Conservation (phyloP, 805 yeast genomes). For the Cyberlindnera saturnus region DNA sequence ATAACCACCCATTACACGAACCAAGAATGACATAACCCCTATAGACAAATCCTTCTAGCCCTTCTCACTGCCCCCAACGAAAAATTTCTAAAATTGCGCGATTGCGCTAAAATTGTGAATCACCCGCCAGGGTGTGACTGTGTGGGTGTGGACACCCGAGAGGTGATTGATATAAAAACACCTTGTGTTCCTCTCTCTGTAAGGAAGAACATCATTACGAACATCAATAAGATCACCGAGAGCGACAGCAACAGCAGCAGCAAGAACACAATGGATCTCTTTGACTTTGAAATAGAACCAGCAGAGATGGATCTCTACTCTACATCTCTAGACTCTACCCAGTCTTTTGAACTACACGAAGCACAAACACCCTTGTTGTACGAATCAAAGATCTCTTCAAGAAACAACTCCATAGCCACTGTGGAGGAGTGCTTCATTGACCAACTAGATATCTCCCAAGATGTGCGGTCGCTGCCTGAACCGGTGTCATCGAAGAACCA, state of each 20-base stretch:
- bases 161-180: too few species aligned
- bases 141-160: not conserved
- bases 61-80: not conserved
- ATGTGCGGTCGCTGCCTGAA: not conserved
- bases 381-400: constrained; percentile 19
- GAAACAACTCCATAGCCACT: constrained; percentile 11
- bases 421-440: constrained; percentile 21
- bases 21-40: too few species aligned
- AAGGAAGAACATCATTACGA: too few species aligned
- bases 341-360: constrained; percentile 16
- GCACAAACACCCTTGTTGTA: constrained; percentile 22
- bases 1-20: too few species aligned
- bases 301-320: constrained; percentile 11
- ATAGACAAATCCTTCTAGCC: not conserved
- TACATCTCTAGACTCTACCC: constrained; percentile 15
- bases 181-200: too few species aligned
- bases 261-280: constrained; percentile 10
- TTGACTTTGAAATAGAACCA: constrained; percentile 10
- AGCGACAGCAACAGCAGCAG: constrained; percentile 1
- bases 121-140: not conserved
- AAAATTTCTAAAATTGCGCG: not conserved
- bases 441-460: constrained; percentile 13
- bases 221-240: not conserved
- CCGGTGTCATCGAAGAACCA: not conserved
- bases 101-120: not conserved